phyloP scores from a whole-genome alignment of 2,329 filamentous ascomycete genomes.

The Cadophora sp. region DNA sequence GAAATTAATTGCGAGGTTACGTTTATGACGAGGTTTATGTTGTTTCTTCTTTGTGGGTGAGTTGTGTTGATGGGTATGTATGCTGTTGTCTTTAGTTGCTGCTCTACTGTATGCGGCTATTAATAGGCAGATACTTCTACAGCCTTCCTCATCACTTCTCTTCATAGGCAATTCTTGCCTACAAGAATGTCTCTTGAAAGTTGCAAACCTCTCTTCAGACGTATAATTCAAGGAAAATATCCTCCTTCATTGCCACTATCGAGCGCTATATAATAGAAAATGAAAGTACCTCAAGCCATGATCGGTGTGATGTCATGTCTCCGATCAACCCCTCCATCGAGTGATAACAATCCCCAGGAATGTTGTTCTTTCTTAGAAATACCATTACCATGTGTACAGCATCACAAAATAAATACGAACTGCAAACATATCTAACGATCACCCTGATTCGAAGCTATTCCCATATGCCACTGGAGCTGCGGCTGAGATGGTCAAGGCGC shows the following conservation, averaged over 20 bases:
- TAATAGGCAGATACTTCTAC: not conserved
- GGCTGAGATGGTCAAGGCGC: conserved; percentile 53
- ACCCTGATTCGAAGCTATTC: conserved; percentile 46
- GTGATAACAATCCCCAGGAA: not conserved
- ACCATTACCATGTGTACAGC: not conserved
- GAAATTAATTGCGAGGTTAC: not conserved
- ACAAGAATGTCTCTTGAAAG: not conserved
- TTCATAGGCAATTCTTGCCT: not conserved
- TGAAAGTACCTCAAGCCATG: not conserved
- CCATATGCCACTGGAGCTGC: conserved; percentile 57
- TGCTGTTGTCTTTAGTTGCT: not conserved
- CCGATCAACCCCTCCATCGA: not conserved
- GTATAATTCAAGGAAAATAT: too few relatives aligned
- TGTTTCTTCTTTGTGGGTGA: not conserved
- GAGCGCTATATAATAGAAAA: too few relatives aligned
- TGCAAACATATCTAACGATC: conserved; percentile 30
- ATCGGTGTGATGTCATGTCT: not conserved
- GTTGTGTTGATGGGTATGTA: not conserved
- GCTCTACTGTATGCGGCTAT: not conserved
- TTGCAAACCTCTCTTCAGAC: too few relatives aligned
- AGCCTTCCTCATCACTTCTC: not conserved
- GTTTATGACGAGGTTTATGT: not conserved
- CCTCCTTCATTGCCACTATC: too few relatives aligned
- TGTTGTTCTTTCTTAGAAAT: not conserved
- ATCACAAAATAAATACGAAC: not conserved